Conservation (phyloP, 768 basidiomycete genomes). For the Mrakia frigida region DNA sequence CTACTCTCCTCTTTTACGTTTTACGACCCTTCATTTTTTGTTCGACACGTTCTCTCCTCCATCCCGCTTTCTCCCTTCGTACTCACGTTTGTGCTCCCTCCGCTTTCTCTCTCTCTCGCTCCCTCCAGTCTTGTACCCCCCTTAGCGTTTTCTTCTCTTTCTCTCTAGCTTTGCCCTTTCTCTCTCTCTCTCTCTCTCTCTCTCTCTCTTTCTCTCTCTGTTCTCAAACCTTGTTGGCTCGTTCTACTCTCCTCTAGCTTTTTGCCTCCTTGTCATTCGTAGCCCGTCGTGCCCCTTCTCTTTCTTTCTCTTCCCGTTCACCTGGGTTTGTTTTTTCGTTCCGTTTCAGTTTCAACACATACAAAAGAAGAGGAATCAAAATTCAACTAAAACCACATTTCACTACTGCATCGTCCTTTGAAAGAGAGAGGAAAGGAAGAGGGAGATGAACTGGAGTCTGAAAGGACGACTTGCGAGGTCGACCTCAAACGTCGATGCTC, state of each 20-base stretch:
- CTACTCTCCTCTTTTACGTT: neutral
- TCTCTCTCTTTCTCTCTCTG: neutral
- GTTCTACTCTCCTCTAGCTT: neutral
- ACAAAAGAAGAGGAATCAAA: conserved; percentile 13
- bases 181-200: neutral
- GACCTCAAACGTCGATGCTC: neutral
- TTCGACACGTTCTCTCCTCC: neutral
- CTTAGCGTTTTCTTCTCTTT: neutral
- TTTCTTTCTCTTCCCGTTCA: neutral
- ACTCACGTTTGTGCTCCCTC: neutral
- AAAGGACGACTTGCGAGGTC: too few species aligned
- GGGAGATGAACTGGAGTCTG: too few species aligned
- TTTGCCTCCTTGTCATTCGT: too few species aligned
- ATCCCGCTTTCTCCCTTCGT: neutral
- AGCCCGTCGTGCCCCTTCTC: neutral
- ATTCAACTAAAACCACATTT: neutral
- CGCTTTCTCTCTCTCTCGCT: neutral
- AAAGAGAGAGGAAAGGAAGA: too few species aligned
- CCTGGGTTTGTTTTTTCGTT: neutral
- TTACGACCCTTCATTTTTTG: neutral
- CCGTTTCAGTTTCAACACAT: neutral
- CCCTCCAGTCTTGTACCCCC: neutral
- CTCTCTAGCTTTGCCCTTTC: too few species aligned
- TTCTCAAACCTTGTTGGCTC: conserved; percentile 2
- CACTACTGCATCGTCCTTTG: neutral